Evolutionary conservation across 2,329 filamentous ascomycete species (phyloP), one percentile per base, ranked within the genome.

Genomic region (Paraconiothyrium brasiliense): DNA sequence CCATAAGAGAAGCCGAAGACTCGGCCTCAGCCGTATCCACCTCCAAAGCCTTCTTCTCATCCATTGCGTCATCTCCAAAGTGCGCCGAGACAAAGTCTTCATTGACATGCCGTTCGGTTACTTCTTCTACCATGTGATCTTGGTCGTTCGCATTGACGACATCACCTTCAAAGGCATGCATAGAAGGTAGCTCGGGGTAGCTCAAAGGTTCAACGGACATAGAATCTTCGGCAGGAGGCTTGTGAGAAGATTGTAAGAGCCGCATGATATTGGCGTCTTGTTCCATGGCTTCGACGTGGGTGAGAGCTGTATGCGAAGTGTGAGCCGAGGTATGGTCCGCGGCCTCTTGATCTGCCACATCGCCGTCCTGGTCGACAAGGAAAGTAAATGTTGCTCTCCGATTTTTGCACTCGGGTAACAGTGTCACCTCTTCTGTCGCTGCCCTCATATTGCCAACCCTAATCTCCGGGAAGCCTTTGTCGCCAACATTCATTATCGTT

Each of bases 201-300:
- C 39, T 20, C 30, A 55, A 11, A 11, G 20, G 11, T 46, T 57
- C 46, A 4, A 14, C 3, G 10, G 55, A 14, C 34, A 13, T n/a
- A 0, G 1, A 6, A 1, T 3, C n/a, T 27, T 30, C 55, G 35
- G 22, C 9, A 22, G 35, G 11, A 3, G 46, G 24, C 44, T 71
- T 71, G 16, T 32, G 48, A n/a, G 72, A 67, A 1, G 71, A 71
- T 22, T 65, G 65, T 58, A 75, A 75, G n/a, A 73, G 56, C 4
- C 62, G 61, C 8, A 61, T 60, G 4, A 68, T 54, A 9, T 68
- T 75, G 0, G 64, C 65, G 32, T 74, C 71, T 24, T 73, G 66
- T 1, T 62, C 56, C 0, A 37, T 4, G 8, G 16, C 11, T 27
- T 54, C 51, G 37, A 20, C 30, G 13, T 32, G 13, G 51, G 24